Percentiles rank a stretch among this genome's conserved stretches.
phyloP scores from a whole-genome alignment of 2,329 filamentous ascomycete genomes.

The Apiospora sp. region DNA sequence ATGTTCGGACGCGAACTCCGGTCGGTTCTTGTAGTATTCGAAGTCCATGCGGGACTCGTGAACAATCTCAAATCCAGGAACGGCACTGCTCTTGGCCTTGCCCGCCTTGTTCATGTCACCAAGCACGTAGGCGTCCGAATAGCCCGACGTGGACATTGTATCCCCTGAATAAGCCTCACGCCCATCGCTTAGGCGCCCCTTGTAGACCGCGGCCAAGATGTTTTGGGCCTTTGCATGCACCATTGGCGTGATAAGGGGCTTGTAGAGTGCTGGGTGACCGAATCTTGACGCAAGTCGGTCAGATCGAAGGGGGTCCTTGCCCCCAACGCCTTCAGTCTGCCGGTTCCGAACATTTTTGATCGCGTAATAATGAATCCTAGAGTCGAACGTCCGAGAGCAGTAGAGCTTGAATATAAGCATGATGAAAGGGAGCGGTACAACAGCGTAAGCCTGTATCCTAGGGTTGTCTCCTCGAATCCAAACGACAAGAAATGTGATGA shows the following conservation, averaged over 20 bases:
- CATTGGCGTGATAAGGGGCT: slow-evolving; percentile 91
- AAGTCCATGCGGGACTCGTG: slow-evolving; percentile 88
- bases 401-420: slow-evolving; percentile 87
- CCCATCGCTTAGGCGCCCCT: slow-evolving; percentile 76
- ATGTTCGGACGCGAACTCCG: slow-evolving; percentile 87
- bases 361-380: slow-evolving; percentile 81
- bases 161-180: slow-evolving; percentile 66
- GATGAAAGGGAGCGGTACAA: slow-evolving; percentile 79
- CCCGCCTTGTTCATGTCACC: slow-evolving; percentile 75
- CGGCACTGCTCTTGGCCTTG: slow-evolving; percentile 47
- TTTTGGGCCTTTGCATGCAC: slow-evolving; percentile 91
- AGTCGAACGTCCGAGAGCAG: slow-evolving; percentile 79
- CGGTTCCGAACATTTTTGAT: slow-evolving; percentile 62
- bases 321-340: slow-evolving; percentile 51
- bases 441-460: slow-evolving; percentile 68
- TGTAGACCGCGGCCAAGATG: slow-evolving; percentile 84
- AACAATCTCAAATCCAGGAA: slow-evolving; percentile 88
- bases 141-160: slow-evolving; percentile 69
- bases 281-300: slow-evolving; percentile 81
- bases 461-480: slow-evolving; percentile 72
- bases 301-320: slow-evolving; percentile 62
- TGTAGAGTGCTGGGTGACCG: slow-evolving; percentile 90
- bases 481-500: slow-evolving; percentile 79
- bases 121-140: slow-evolving; percentile 83
- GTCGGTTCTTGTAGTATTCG: slow-evolving; percentile 87